phyloP scores from a whole-genome alignment of 2,329 filamentous ascomycete genomes.

The Colletotrichum cuscutae region DNA sequence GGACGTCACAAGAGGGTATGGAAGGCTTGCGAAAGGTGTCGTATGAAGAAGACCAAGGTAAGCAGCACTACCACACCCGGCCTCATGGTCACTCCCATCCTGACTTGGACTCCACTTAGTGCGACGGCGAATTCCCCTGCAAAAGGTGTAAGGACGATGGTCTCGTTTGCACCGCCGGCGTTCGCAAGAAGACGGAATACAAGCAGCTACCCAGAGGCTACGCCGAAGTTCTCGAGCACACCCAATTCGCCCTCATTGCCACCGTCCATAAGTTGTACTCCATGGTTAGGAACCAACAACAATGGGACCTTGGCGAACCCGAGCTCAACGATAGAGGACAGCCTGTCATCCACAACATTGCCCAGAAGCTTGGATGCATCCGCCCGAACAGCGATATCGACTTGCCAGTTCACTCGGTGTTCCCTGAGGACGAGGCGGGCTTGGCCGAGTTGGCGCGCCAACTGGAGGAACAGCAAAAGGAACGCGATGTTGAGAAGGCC shows the following conservation, averaged over 20 bases:
- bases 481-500: conserved; percentile 47
- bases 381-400: conserved; percentile 70
- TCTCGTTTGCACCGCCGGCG: conserved; percentile 70
- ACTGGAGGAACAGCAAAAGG: conserved; percentile 58
- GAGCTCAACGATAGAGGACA: conserved; percentile 71
- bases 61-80: neutral
- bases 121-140: conserved; percentile 73
- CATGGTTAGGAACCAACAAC: conserved; percentile 68
- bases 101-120: conserved; percentile 51
- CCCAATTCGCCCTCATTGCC: conserved; percentile 71
- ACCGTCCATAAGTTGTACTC: conserved; percentile 74
- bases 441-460: conserved; percentile 66
- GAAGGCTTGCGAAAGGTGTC: conserved; percentile 74
- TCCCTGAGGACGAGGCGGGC: conserved; percentile 70
- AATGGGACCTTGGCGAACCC: conserved; percentile 72
- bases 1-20: conserved; percentile 72
- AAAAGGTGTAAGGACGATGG: conserved; percentile 75
- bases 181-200: conserved; percentile 75
- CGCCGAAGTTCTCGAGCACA: conserved; percentile 73
- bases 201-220: conserved; percentile 74
- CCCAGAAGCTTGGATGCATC: conserved; percentile 72
- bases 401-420: conserved; percentile 66
- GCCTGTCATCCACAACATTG: conserved; percentile 73
- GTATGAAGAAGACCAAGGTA: conserved; percentile 78
- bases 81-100: neutral